Evolutionary conservation across 1,284 basidiomycete species (phyloP).

Genomic region (Ganoderma leucocontextum): DNA sequence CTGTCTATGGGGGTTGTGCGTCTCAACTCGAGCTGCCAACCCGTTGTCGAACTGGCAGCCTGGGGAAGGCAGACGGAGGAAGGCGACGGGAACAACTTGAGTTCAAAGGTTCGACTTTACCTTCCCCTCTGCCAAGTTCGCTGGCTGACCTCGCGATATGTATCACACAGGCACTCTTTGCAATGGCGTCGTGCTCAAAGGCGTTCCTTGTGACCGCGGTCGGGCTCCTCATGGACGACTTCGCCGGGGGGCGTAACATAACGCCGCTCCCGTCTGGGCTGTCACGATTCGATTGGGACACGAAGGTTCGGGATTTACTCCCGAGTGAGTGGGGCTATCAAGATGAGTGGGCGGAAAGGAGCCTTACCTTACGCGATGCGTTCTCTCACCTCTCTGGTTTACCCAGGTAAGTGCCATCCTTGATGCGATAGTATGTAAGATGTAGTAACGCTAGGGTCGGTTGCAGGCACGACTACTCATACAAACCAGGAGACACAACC

Average conservation of each 20-base stretch:
- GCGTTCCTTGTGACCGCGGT: slow-evolving; percentile 49
- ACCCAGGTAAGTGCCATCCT: slow-evolving; percentile 33
- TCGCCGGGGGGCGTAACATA: slow-evolving; percentile 31
- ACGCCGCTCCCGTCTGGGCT: slow-evolving; percentile 32
- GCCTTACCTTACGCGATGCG: slow-evolving; percentile 49
- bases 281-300: slow-evolving; percentile 36
- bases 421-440: background rate
- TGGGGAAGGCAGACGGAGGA: slow-evolving; percentile 43
- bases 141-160: background rate
- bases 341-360: slow-evolving; percentile 46
- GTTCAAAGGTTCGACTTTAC: slow-evolving; percentile 38
- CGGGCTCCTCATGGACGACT: slow-evolving; percentile 43
- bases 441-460: background rate
- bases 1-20: slow-evolving; percentile 38
- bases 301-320: slow-evolving; percentile 50
- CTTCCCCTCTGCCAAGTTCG: background rate
- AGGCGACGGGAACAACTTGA: slow-evolving; percentile 41
- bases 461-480: slow-evolving; percentile 45
- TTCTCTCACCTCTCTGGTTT: slow-evolving; percentile 39
- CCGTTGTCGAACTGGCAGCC: slow-evolving; percentile 34
- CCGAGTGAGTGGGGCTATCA: slow-evolving; percentile 49
- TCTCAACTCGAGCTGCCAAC: slow-evolving; percentile 16
- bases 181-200: slow-evolving; percentile 55
- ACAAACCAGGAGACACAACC: slow-evolving; percentile 39
- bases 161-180: slow-evolving; percentile 46